phyloP scores from a whole-genome alignment of 106 monocot genomes.

The Alisma plantagoaquatica region DNA sequence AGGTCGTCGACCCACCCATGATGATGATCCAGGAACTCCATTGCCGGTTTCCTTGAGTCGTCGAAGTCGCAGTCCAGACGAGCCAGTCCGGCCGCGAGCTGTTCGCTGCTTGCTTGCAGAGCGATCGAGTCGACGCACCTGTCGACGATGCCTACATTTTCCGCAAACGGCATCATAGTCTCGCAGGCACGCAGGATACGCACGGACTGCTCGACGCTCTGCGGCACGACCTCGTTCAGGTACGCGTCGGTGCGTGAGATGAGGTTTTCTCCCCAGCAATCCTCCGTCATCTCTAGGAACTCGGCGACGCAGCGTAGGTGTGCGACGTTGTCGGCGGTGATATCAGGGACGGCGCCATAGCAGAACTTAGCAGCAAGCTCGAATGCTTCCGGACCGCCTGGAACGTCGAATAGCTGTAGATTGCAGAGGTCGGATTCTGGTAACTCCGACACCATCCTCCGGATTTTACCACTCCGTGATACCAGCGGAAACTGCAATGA shows the following conservation, averaged over 20 bases:
- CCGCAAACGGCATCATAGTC: constrained; percentile 36
- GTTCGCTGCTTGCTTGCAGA: constrained; percentile 66
- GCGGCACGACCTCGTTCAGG: constrained; percentile 59
- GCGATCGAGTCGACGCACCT: constrained; percentile 74
- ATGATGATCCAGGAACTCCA: constrained; percentile 47
- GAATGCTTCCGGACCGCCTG: constrained; percentile 58
- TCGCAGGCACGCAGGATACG: constrained; percentile 62
- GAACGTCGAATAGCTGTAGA: constrained; percentile 57
- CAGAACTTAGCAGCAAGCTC: constrained; percentile 81
- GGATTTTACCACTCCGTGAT: constrained; percentile 60
- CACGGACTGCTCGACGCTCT: constrained; percentile 73
- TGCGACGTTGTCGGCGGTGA: constrained; percentile 49
- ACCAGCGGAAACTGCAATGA: constrained; percentile 64
- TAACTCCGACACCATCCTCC: constrained; percentile 61
- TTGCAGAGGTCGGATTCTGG: constrained; percentile 47
- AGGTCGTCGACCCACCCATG: constrained; percentile 93
- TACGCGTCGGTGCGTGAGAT: constrained; percentile 53
- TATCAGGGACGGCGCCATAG: constrained; percentile 65
- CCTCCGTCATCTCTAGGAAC: constrained; percentile 90
- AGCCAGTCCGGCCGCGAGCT: constrained; percentile 64
- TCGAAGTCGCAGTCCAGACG: constrained; percentile 45
- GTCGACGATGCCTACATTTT: constrained; percentile 54
- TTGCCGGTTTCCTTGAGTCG: constrained; percentile 35
- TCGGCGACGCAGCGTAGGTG: constrained; percentile 62
- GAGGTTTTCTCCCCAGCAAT: constrained; percentile 63